Evolutionary conservation across 2,329 filamentous ascomycete genomes (phyloP).

Genomic region (Microdochium nivale): DNA sequence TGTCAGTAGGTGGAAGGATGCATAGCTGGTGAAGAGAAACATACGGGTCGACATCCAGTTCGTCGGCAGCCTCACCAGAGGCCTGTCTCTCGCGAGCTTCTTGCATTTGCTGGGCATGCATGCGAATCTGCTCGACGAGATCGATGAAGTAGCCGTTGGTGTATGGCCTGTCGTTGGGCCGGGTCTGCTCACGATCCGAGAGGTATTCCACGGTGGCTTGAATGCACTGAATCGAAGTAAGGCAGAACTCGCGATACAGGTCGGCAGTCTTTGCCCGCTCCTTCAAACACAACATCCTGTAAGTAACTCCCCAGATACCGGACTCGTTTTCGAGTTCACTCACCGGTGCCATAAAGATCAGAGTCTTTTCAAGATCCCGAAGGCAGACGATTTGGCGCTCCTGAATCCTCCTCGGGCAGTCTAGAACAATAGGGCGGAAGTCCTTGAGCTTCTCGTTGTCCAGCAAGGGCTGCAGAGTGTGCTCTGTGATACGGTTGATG

Average conservation of each 20-base stretch:
- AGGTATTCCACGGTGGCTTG: constrained; percentile 82
- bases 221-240: constrained; percentile 82
- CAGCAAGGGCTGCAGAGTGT: constrained; percentile 71
- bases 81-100: constrained; percentile 61
- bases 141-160: constrained; percentile 96
- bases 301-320: constrained; percentile 54
- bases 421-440: constrained; percentile 72
- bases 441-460: constrained; percentile 64
- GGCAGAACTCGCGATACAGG: constrained; percentile 78
- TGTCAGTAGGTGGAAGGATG: constrained; percentile 14
- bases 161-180: constrained; percentile 81
- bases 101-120: constrained; percentile 79
- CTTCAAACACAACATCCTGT: constrained; percentile 66
- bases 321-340: constrained; percentile 53
- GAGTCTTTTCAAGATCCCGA: constrained; percentile 86
- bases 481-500: constrained; percentile 69
- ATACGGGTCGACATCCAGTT: constrained; percentile 52
- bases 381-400: constrained; percentile 83
- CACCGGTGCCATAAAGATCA: constrained; percentile 88
- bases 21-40: constrained; percentile 16
- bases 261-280: constrained; percentile 64
- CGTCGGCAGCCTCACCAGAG: constrained; percentile 37
- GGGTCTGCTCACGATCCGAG: constrained; percentile 76
- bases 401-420: constrained; percentile 70
- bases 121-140: constrained; percentile 84